Conservation (phyloP, 805 yeast genomes). For the Saturnispora diversa region DNA sequence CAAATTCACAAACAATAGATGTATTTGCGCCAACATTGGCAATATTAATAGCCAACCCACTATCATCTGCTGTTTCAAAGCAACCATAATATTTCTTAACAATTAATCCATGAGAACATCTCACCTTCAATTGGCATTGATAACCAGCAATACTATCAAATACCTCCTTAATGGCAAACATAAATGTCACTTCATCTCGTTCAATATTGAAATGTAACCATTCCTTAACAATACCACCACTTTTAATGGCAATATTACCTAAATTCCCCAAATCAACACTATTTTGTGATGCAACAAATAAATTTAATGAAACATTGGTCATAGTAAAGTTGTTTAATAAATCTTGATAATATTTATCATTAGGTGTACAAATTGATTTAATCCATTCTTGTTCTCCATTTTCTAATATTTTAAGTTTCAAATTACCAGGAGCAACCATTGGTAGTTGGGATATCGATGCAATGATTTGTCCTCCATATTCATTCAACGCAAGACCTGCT, state of each 20-base stretch:
- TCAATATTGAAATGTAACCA: slow-evolving; percentile 62
- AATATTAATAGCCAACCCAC: slow-evolving; percentile 21
- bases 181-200: slow-evolving; percentile 58
- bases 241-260: slow-evolving; percentile 51
- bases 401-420: slow-evolving; percentile 35
- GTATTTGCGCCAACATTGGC: slow-evolving; percentile 39
- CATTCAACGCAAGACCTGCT: slow-evolving; percentile 52
- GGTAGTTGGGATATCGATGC: slow-evolving; percentile 65
- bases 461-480: slow-evolving; percentile 77
- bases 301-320: slow-evolving; percentile 64
- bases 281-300: slow-evolving; percentile 59
- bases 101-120: slow-evolving; percentile 83
- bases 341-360: slow-evolving; percentile 51
- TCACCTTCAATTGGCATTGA: slow-evolving; percentile 73
- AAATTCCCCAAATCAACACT: slow-evolving; percentile 64
- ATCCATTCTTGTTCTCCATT: slow-evolving; percentile 35
- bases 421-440: slow-evolving; percentile 70
- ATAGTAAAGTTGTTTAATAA: slow-evolving; percentile 50
- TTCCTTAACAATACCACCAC: slow-evolving; percentile 63
- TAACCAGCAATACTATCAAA: slow-evolving; percentile 53
- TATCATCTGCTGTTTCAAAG: slow-evolving; percentile 33
- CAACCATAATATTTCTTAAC: slow-evolving; percentile 68
- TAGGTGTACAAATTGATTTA: slow-evolving; percentile 47
- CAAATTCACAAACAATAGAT: slow-evolving; percentile 60
- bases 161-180: slow-evolving; percentile 49